Conservation (phyloP, 2,329 filamentous ascomycete species). For the Aureobasidium pullulans region DNA sequence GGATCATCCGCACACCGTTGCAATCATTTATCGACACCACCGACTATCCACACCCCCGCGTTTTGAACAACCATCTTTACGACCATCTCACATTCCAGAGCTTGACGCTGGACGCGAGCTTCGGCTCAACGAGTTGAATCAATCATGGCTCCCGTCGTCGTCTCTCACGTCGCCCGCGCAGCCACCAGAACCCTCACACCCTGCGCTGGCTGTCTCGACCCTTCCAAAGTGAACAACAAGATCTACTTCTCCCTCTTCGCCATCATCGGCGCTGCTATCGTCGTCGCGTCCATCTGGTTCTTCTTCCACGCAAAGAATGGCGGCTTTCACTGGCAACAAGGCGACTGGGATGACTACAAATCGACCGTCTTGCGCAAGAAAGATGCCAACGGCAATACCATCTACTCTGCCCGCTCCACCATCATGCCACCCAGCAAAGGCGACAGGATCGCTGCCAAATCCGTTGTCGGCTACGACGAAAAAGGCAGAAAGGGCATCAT, state of each 20-base stretch:
- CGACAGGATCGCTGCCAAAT: conserved; percentile 29
- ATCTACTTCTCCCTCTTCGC: conserved; percentile 82
- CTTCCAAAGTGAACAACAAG: conserved; percentile 37
- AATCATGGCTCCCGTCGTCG: background rate
- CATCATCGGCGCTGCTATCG: conserved; percentile 69
- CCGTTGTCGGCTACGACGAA: conserved; percentile 39
- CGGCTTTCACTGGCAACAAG: conserved; percentile 76
- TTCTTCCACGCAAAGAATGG: conserved; percentile 98
- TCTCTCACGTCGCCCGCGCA: background rate
- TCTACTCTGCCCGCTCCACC: conserved; percentile 75
- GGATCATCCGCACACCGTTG: background rate
- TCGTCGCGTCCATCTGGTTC: conserved; percentile 80
- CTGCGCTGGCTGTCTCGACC: conserved; percentile 18
- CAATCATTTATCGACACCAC: background rate
- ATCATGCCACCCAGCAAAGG: conserved; percentile 39
- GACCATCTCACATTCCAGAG: background rate
- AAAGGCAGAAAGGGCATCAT: conserved; percentile 33
- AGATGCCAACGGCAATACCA: conserved; percentile 79
- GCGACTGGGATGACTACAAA: conserved; percentile 98
- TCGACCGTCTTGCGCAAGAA: conserved; percentile 82
- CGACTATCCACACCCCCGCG: background rate
- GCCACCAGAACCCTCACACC: background rate
- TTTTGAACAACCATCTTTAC: background rate
- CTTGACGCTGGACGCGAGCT: background rate
- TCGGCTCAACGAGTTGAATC: background rate